These are phyloP conservation scores for Aspergillus egyptiacus DNA, from an alignment of 495 filamentous ascomycete species.

Conservation along the genomic window DNA sequence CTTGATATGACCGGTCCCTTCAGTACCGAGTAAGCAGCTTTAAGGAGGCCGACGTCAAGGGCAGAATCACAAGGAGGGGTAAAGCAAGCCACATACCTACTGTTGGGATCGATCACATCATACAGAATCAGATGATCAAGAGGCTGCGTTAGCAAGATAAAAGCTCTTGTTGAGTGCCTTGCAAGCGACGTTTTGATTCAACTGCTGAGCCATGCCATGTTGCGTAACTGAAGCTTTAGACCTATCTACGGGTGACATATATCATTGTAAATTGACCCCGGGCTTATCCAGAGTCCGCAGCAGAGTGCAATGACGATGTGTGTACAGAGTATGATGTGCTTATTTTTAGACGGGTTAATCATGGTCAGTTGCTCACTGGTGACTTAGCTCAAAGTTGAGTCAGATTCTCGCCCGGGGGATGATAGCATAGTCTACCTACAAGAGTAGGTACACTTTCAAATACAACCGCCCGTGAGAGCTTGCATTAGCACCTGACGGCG, in stretches of 20 bases:
- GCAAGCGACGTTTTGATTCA: neutral
- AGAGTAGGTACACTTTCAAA: neutral
- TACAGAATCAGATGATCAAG: neutral
- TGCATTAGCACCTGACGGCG: neutral
- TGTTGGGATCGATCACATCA: constrained; percentile 2
- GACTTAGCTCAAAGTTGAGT: no score
- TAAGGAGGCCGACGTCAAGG: neutral
- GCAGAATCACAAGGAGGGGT: no score
- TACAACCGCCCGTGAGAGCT: constrained; percentile 1
- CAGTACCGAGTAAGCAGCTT: neutral
- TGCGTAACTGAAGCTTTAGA: neutral
- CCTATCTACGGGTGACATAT: no score
- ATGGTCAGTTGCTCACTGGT: neutral
- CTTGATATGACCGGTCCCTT: no score
- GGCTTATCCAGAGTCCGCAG: neutral
- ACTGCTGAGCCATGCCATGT: neutral
- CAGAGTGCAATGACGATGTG: neutral
- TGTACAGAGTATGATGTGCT: neutral
- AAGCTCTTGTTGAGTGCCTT: neutral
- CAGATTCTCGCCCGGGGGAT: neutral
- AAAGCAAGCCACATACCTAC: neutral
- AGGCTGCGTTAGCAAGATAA: neutral
- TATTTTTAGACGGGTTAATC: constrained; percentile 2
- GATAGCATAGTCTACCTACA: neutral
- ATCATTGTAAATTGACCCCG: neutral